Evolutionary conservation across 1,284 basidiomycete genomes (phyloP).

Genomic region (Cronartium ribicola): DNA sequence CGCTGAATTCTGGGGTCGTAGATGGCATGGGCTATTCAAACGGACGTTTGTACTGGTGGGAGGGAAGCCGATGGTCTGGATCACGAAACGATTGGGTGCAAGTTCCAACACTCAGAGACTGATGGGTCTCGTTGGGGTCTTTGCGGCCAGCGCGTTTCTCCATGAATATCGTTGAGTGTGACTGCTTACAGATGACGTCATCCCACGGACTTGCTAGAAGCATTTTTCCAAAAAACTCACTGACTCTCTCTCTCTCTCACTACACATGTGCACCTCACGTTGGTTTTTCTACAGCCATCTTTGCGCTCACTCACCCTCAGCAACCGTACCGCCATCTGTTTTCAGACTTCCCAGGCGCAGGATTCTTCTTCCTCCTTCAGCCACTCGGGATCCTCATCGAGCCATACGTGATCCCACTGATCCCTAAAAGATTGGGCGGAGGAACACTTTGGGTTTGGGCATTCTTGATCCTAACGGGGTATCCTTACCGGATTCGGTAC

Average conservation of each 20-base stretch:
- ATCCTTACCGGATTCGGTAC: slow-evolving; percentile 4
- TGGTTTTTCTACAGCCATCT: too few species aligned
- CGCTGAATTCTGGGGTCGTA: not conserved
- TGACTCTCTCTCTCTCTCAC: too few species aligned
- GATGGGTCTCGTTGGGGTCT: not conserved
- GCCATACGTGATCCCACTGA: slow-evolving; percentile 17
- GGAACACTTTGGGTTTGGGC: slow-evolving; percentile 29
- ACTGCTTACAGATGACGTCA: too few species aligned
- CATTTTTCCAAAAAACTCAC: too few species aligned
- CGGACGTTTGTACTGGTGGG: slow-evolving; percentile 1
- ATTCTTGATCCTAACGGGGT: slow-evolving; percentile 1
- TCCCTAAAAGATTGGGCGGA: slow-evolving; percentile 12
- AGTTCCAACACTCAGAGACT: not conserved
- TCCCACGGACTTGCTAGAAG: too few species aligned
- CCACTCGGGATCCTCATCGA: slow-evolving; percentile 24
- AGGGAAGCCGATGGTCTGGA: slow-evolving; percentile 10
- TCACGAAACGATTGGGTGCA: not conserved
- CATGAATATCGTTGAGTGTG: slow-evolving; percentile 13
- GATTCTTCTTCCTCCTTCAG: slow-evolving; percentile 24
- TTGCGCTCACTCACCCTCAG: not conserved
- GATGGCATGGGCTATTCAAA: not conserved
- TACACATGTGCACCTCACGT: too few species aligned
- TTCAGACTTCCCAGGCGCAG: slow-evolving; percentile 16
- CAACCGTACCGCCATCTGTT: slow-evolving; percentile 9
- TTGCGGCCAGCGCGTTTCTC: not conserved